Evolutionary conservation across 2,329 filamentous ascomycete species (phyloP).

Genomic region (Talaromyces atroroseus): DNA sequence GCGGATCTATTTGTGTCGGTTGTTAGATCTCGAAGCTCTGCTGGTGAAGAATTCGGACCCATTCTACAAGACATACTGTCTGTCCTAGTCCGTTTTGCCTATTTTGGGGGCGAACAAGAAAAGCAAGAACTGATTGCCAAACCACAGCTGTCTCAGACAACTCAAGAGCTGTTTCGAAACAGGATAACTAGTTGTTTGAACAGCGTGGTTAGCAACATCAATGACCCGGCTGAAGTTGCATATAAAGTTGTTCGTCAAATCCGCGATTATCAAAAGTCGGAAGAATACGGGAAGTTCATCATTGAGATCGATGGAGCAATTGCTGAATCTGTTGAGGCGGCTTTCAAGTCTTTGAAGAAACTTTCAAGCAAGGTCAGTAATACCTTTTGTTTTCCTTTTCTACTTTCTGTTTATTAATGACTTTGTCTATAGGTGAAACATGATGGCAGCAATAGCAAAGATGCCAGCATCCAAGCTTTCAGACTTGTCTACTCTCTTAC

Average conservation of each 20-base stretch:
- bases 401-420: conserved; percentile 14
- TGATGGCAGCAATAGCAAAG: conserved; percentile 37
- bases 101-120: conserved; percentile 39
- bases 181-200: conserved; percentile 52
- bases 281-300: conserved; percentile 37
- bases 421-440: conserved; percentile 49
- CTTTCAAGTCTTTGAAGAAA: conserved; percentile 37
- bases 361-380: conserved; percentile 32
- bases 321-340: conserved; percentile 36
- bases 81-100: conserved; percentile 46
- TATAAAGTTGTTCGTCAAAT: conserved; percentile 39
- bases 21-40: conserved; percentile 37
- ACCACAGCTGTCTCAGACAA: conserved; percentile 43
- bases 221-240: conserved; percentile 32
- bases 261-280: conserved; percentile 31
- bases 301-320: conserved; percentile 46
- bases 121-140: conserved; percentile 21
- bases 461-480: conserved; percentile 68
- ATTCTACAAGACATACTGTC: conserved; percentile 43
- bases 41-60: conserved; percentile 33
- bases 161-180: conserved; percentile 49
- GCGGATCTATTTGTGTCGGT: conserved; percentile 50
- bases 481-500: conserved; percentile 78
- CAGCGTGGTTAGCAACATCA: conserved; percentile 41
- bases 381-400: not conserved